A percentile compares a stretch with the other conserved stretches of the same genome.
These are phyloP conservation scores for Pichia kluyveri DNA, from an alignment of 805 yeast species.

Conservation along the genomic window DNA sequence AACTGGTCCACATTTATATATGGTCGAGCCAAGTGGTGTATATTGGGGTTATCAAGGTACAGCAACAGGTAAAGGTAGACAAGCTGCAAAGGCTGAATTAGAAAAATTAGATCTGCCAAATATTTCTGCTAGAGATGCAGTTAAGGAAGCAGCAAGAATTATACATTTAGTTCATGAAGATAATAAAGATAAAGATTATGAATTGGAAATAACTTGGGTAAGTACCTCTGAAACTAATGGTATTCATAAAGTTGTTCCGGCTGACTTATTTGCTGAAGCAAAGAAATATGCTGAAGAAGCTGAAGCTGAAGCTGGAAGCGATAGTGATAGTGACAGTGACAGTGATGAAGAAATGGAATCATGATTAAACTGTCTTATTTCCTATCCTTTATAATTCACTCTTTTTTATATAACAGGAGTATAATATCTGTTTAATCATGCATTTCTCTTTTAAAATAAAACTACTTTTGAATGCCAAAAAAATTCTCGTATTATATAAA, in stretches of 20 bases:
- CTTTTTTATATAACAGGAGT: no score
- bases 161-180: slow-evolving; percentile 95
- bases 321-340: slow-evolving; percentile 27
- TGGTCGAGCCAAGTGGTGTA: slow-evolving; percentile 96
- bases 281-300: slow-evolving; percentile 75
- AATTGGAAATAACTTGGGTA: slow-evolving; percentile 89
- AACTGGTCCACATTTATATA: slow-evolving; percentile 78
- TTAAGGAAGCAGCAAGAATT: slow-evolving; percentile 89
- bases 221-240: slow-evolving; percentile 70
- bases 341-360: slow-evolving; percentile 28
- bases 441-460: no score
- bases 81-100: slow-evolving; percentile 92
- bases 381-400: no score
- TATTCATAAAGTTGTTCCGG: slow-evolving; percentile 71
- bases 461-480: no score
- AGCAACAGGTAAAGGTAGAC: slow-evolving; percentile 98
- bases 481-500: no score
- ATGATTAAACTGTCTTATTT: background rate
- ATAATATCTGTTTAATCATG: no score
- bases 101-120: slow-evolving; percentile 77
- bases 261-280: slow-evolving; percentile 74
- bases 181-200: slow-evolving; percentile 94
- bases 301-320: slow-evolving; percentile 62
- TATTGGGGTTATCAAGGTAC: slow-evolving; percentile 98
- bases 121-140: slow-evolving; percentile 70